phyloP scores from a whole-genome alignment of 2,329 filamentous ascomycete species.

The Cordyceps farinosa region DNA sequence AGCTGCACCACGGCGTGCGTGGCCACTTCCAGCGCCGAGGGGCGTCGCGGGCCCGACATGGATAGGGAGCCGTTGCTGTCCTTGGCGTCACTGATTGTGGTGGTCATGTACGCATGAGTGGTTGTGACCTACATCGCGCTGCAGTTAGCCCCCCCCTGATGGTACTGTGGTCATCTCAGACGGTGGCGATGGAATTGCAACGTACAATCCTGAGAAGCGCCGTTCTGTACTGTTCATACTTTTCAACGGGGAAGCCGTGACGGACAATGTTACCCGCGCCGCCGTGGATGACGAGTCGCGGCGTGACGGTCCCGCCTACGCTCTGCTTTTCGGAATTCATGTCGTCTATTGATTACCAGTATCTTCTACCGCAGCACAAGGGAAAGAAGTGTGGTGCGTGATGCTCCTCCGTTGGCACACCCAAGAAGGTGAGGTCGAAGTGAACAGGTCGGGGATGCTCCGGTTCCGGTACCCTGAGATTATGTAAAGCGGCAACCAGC shows the following conservation, averaged over 20 bases:
- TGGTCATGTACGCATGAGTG: conserved; percentile 46
- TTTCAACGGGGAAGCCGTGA: conserved; percentile 52
- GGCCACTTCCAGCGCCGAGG: conserved; percentile 68
- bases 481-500: conserved; percentile 1
- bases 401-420: background rate
- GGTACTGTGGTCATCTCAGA: background rate
- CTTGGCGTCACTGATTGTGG: conserved; percentile 22
- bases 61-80: conserved; percentile 1
- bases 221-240: conserved; percentile 55
- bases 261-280: conserved; percentile 68
- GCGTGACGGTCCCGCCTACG: conserved; percentile 34
- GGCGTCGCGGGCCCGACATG: conserved; percentile 25
- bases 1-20: conserved; percentile 71
- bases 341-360: background rate
- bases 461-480: conserved; percentile 15
- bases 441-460: background rate
- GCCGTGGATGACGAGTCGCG: conserved; percentile 64
- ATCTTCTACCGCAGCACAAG: background rate
- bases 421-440: background rate
- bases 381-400: background rate
- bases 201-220: conserved; percentile 60
- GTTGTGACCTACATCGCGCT: conserved; percentile 38
- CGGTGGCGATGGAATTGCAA: background rate
- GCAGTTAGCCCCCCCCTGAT: background rate
- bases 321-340: conserved; percentile 41